Conservation (phyloP, 2,329 filamentous ascomycete genomes). For the Chrysosphaeria jannelii region DNA sequence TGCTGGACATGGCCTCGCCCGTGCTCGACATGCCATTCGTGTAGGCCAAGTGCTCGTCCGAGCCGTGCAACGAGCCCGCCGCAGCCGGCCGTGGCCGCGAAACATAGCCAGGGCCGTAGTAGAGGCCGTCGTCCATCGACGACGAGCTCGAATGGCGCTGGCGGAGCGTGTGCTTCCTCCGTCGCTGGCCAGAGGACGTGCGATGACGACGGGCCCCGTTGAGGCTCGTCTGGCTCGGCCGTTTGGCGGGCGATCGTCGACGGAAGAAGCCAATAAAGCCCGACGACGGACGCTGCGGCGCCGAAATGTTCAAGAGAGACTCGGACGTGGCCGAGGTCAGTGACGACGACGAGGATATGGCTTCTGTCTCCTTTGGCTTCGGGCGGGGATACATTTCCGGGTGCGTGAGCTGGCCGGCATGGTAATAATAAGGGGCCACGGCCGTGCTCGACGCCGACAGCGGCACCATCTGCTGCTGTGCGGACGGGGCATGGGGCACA, state of each 20-base stretch:
- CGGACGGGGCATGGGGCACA: constrained; percentile 7
- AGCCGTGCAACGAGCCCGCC: no score
- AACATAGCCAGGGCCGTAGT: constrained; percentile 20
- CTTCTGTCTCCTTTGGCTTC: constrained; percentile 7
- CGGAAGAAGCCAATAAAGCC: constrained; percentile 10
- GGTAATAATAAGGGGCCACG: constrained; percentile 1
- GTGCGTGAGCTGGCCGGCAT: constrained; percentile 1
- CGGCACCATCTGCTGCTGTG: background rate
- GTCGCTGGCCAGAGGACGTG: constrained; percentile 5
- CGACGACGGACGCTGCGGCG: constrained; percentile 6
- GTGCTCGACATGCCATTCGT: constrained; percentile 1
- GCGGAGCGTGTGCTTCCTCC: constrained; percentile 15
- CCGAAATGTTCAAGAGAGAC: constrained; percentile 9
- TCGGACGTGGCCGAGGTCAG: constrained; percentile 7
- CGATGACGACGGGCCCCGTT: constrained; percentile 1
- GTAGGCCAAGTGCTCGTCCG: no score
- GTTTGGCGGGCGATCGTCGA: no score
- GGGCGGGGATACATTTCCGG: constrained; percentile 2
- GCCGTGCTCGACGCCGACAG: background rate
- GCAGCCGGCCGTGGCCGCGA: constrained; percentile 6
- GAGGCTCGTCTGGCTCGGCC: constrained; percentile 2
- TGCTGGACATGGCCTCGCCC: no score
- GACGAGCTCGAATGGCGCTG: constrained; percentile 21
- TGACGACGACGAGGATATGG: constrained; percentile 5
- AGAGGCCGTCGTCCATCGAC: constrained; percentile 23